phyloP scores from a whole-genome alignment of 164 flowering plant species.

The Chloranthus sessilifolius region DNA sequence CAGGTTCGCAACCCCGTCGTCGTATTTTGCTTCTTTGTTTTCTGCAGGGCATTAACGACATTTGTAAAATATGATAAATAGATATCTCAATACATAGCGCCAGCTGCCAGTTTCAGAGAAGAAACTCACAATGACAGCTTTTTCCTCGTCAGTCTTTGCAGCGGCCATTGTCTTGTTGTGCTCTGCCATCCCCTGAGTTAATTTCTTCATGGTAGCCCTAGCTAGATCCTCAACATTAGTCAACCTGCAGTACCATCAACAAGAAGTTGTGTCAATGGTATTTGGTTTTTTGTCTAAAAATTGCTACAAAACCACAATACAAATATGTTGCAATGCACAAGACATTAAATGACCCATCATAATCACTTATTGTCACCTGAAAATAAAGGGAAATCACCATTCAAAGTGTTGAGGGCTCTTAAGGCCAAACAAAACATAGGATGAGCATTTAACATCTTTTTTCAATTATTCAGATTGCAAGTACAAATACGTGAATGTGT shows the following conservation, averaged over 20 bases:
- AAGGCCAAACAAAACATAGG: too few species aligned
- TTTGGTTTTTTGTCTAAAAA: too few species aligned
- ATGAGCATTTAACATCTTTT: too few species aligned
- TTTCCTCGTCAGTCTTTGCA: constrained; percentile 81
- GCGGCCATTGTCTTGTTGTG: constrained; percentile 79
- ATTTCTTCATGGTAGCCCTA: constrained; percentile 70
- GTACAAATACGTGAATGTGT: too few species aligned
- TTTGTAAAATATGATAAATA: constrained; percentile 9
- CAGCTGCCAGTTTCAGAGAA: constrained; percentile 4
- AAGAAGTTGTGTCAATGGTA: too few species aligned
- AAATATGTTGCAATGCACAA: too few species aligned
- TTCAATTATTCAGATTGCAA: too few species aligned
- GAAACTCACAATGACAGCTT: constrained; percentile 61
- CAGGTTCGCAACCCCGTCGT: constrained; percentile 82
- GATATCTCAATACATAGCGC: background rate
- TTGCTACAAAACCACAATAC: too few species aligned
- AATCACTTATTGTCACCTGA: too few species aligned
- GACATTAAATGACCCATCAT: too few species aligned
- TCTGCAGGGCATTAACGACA: constrained; percentile 37
- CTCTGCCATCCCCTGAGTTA: constrained; percentile 88
- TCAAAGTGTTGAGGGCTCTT: too few species aligned
- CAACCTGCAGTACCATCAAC: constrained; percentile 43
- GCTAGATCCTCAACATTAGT: constrained; percentile 73
- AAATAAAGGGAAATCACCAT: too few species aligned
- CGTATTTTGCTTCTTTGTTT: constrained; percentile 65